phyloP scores from a whole-genome alignment of 805 yeast species.

The Starmerella geochares region DNA sequence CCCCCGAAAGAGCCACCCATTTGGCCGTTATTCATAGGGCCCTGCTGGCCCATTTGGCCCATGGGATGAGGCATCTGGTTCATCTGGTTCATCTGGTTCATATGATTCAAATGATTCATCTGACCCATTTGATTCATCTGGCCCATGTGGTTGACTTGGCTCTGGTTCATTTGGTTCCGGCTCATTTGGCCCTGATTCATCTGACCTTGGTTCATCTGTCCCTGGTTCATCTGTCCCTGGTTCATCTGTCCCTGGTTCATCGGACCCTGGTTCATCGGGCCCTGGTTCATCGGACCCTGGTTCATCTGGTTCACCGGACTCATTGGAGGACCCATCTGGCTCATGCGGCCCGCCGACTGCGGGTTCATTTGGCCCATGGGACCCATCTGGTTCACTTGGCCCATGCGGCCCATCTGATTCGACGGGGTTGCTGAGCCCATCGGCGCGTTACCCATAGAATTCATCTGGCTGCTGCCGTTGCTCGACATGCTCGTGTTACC shows the following conservation, averaged over 20 bases:
- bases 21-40: neutral
- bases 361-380: neutral
- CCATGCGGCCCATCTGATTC: neutral
- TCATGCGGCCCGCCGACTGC: neutral
- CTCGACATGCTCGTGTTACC: neutral
- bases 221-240: too few relatives aligned
- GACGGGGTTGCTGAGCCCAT: neutral
- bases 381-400: neutral
- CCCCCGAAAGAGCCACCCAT: slow-evolving; percentile 1
- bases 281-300: neutral
- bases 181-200: too few relatives aligned
- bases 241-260: too few relatives aligned
- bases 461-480: neutral
- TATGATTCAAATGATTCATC: neutral
- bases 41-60: slow-evolving; percentile 1
- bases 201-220: too few relatives aligned
- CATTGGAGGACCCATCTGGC: neutral
- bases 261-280: too few relatives aligned
- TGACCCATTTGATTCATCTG: neutral
- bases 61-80: neutral
- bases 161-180: too few relatives aligned
- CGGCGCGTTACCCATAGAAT: neutral
- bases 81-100: neutral
- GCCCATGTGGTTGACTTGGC: neutral
- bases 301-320: neutral